Percentiles rank a stretch among this genome's conserved stretches.
phyloP scores from a whole-genome alignment of 106 monocot genomes.

The Acorus gramineus region DNA sequence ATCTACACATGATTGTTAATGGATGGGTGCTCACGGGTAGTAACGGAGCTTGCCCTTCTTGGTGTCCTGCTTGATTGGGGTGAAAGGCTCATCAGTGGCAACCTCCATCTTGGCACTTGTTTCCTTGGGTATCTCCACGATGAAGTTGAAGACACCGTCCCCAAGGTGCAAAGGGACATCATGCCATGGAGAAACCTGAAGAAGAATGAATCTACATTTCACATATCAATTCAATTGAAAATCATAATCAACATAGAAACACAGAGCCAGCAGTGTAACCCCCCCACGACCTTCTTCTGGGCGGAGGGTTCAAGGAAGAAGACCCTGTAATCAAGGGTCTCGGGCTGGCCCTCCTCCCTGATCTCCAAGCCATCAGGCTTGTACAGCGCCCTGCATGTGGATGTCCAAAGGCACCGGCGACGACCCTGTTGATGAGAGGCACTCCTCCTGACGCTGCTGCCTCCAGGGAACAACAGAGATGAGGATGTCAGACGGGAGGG shows the following conservation, averaged over 20 bases:
- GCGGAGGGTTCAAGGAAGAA: slow-evolving; percentile 69
- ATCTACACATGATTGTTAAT: no score
- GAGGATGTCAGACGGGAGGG: no score
- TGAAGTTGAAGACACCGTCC: slow-evolving; percentile 73
- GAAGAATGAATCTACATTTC: no score
- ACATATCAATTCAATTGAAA: no score
- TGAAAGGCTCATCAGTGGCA: slow-evolving; percentile 80
- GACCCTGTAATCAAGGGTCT: slow-evolving; percentile 89
- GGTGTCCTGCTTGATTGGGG: slow-evolving; percentile 94
- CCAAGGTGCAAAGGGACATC: slow-evolving; percentile 70
- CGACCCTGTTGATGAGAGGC: no score
- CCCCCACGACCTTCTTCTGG: slow-evolving; percentile 29
- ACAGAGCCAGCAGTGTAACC: neutral
- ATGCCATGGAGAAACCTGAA: slow-evolving; percentile 83
- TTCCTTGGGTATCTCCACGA: slow-evolving; percentile 97
- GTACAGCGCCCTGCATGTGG: slow-evolving; percentile 31
- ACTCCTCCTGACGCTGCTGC: no score
- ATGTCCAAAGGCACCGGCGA: no score
- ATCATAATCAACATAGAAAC: neutral
- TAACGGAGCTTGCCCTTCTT: slow-evolving; percentile 99
- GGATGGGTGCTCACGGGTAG: slow-evolving; percentile 57
- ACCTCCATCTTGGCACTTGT: slow-evolving; percentile 95
- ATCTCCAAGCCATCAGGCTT: slow-evolving; percentile 22
- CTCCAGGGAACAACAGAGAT: no score
- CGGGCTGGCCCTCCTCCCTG: slow-evolving; percentile 67